phyloP scores from a whole-genome alignment of 2,329 filamentous ascomycete genomes.

The Paraphoma chrysanthemicola region DNA sequence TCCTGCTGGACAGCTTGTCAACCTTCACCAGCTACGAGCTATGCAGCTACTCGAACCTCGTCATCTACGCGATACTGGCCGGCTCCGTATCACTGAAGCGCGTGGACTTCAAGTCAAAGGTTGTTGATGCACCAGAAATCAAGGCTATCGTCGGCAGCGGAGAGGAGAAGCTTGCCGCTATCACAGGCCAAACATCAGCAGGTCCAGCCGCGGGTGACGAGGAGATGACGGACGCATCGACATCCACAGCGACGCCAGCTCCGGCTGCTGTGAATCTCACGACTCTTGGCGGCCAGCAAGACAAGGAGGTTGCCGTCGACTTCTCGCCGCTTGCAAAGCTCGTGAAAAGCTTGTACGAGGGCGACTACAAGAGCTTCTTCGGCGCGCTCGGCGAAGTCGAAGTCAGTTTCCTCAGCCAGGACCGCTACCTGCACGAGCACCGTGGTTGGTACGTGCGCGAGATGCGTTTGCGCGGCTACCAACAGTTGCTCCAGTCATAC shows the following conservation, averaged over 20 bases:
- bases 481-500: conserved; percentile 96
- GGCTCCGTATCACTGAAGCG: conserved; percentile 94
- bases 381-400: conserved; percentile 86
- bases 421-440: conserved; percentile 95
- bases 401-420: conserved; percentile 90
- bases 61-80: conserved; percentile 93
- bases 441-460: conserved; percentile 97
- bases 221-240: conserved; percentile 69
- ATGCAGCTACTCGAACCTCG: conserved; percentile 93
- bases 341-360: conserved; percentile 89
- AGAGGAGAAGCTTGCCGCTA: conserved; percentile 83
- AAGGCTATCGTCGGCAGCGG: conserved; percentile 92
- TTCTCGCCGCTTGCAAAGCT: conserved; percentile 87
- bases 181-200: conserved; percentile 80
- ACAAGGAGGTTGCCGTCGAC: conserved; percentile 83
- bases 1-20: conserved; percentile 94
- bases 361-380: conserved; percentile 95
- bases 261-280: conserved; percentile 87
- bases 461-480: conserved; percentile 95
- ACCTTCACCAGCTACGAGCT: conserved; percentile 99
- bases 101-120: conserved; percentile 98
- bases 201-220: conserved; percentile 80
- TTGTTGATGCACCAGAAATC: conserved; percentile 97
- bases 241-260: conserved; percentile 59
- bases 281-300: conserved; percentile 79